phyloP scores from a whole-genome alignment of 1,284 basidiomycete genomes.

The Ceratobasidium sp. region DNA sequence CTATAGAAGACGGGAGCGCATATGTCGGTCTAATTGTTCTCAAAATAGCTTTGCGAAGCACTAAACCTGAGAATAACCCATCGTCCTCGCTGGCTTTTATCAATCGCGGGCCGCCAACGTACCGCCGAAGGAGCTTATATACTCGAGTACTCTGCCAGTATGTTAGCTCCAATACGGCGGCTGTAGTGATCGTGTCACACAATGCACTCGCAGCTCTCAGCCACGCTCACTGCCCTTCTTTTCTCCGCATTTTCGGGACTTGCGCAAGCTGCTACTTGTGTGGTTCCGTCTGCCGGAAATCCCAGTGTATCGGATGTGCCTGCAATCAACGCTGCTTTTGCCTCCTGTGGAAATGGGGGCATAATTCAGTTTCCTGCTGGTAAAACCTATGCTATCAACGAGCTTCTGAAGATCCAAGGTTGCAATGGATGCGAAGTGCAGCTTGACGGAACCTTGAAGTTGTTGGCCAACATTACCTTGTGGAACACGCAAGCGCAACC shows the following conservation, averaged over 20 bases:
- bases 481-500: slow-evolving; percentile 31
- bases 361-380: slow-evolving; percentile 36
- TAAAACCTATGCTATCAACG: slow-evolving; percentile 37
- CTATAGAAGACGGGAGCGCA: neutral
- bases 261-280: slow-evolving; percentile 26
- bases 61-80: neutral
- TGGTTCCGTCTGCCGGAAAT: slow-evolving; percentile 26
- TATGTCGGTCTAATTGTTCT: neutral
- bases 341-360: slow-evolving; percentile 35
- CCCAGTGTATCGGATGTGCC: slow-evolving; percentile 29
- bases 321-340: slow-evolving; percentile 35
- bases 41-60: slow-evolving; percentile 12
- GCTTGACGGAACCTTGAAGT: slow-evolving; percentile 34
- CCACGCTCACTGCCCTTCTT: neutral
- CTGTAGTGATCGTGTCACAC: neutral
- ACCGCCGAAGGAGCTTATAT: neutral
- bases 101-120: neutral
- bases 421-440: slow-evolving; percentile 39
- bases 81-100: neutral
- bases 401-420: slow-evolving; percentile 33
- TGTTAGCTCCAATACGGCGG: neutral
- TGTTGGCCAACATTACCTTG: slow-evolving; percentile 5
- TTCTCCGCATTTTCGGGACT: slow-evolving; percentile 2
- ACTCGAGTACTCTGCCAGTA: neutral
- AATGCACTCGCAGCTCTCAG: neutral